Conservation (phyloP, 257 asterid genomes). For the Linderniella brevidens region DNA sequence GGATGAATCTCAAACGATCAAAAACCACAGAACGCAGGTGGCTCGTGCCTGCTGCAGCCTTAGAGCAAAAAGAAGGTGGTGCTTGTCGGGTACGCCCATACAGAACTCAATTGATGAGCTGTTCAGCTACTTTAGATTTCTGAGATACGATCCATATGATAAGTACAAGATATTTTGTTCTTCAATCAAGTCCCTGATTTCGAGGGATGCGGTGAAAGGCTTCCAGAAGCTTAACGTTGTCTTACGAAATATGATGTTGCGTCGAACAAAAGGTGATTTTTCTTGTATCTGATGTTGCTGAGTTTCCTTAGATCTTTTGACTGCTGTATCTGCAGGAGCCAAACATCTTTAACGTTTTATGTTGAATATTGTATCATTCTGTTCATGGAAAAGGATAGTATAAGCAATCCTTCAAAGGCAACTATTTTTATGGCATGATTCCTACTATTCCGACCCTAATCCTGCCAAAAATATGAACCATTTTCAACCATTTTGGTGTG, state of each 20-base stretch:
- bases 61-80: constrained; percentile 96
- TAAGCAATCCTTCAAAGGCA: too few relatives aligned
- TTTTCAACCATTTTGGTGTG: too few relatives aligned
- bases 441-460: too few relatives aligned
- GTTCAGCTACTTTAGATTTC: constrained; percentile 90
- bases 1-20: constrained; percentile 95
- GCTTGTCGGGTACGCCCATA: constrained; percentile 97
- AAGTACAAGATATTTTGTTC: constrained; percentile 48
- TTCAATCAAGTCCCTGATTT: constrained; percentile 47
- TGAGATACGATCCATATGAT: constrained; percentile 88
- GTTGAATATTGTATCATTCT: too few relatives aligned
- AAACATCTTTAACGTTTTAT: too few relatives aligned
- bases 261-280: constrained; percentile 82
- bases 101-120: constrained; percentile 90
- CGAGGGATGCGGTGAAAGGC: constrained; percentile 61
- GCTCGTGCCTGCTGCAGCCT: constrained; percentile 99
- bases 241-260: constrained; percentile 79
- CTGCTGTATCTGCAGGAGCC: too few relatives aligned
- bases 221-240: constrained; percentile 75
- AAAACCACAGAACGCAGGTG: constrained; percentile 91
- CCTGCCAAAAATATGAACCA: too few relatives aligned
- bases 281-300: background rate
- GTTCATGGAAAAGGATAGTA: too few relatives aligned
- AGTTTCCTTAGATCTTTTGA: too few relatives aligned
- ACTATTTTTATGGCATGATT: too few relatives aligned